phyloP scores from a whole-genome alignment of 257 asterid species.

The Solanum bulbocastanum region DNA sequence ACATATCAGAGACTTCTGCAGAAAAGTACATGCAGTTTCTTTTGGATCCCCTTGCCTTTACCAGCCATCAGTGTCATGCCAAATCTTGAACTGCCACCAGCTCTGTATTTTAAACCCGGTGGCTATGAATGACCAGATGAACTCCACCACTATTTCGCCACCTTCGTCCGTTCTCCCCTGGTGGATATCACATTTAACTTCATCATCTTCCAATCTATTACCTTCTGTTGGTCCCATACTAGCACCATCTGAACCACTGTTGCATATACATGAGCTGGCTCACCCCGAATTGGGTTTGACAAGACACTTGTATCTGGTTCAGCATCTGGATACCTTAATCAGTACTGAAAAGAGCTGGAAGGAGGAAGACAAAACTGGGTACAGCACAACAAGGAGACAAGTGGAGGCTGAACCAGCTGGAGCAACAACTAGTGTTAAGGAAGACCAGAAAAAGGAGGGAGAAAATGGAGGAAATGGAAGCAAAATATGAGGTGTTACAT shows the following conservation, averaged over 20 bases:
- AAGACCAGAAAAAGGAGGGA: slow-evolving; percentile 54
- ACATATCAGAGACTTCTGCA: slow-evolving; percentile 64
- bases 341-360: slow-evolving; percentile 51
- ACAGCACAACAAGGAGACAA: slow-evolving; percentile 61
- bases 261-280: slow-evolving; percentile 20
- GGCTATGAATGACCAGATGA: slow-evolving; percentile 9
- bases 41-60: slow-evolving; percentile 20
- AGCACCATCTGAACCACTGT: slow-evolving; percentile 47
- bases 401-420: slow-evolving; percentile 76
- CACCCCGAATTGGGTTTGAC: slow-evolving; percentile 8
- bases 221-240: slow-evolving; percentile 64
- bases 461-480: slow-evolving; percentile 51
- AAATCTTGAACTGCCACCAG: slow-evolving; percentile 36
- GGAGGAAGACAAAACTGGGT: slow-evolving; percentile 60
- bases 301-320: slow-evolving; percentile 23
- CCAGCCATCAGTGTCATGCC: slow-evolving; percentile 14
- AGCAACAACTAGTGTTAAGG: slow-evolving; percentile 67
- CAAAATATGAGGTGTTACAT: slow-evolving; percentile 33
- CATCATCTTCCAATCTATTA: slow-evolving; percentile 10
- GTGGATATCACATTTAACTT: not conserved
- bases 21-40: slow-evolving; percentile 68
- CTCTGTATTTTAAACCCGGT: slow-evolving; percentile 33
- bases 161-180: not conserved
- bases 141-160: not conserved
- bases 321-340: slow-evolving; percentile 39